These are phyloP conservation scores for Cyberlindnera meyerae DNA, from an alignment of 805 yeast genomes.

Conservation along the genomic window DNA sequence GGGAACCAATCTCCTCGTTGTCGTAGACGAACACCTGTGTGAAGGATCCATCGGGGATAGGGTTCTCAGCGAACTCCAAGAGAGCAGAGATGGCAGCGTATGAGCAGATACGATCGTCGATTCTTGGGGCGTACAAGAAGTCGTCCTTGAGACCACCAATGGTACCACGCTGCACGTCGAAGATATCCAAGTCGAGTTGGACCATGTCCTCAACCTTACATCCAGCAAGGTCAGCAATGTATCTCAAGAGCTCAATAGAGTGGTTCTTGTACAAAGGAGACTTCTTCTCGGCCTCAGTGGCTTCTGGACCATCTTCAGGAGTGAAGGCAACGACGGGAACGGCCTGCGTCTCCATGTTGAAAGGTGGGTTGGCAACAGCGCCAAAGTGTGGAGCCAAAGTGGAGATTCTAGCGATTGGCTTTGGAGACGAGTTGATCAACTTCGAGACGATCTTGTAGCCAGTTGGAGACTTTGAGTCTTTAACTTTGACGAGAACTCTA, in stretches of 20 bases:
- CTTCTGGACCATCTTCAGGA: conserved; percentile 34
- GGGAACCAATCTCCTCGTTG: conserved; percentile 81
- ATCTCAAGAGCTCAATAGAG: conserved; percentile 61
- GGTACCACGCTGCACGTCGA: conserved; percentile 74
- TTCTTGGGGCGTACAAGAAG: conserved; percentile 74
- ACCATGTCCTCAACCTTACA: conserved; percentile 57
- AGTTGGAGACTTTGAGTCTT: conserved; percentile 24
- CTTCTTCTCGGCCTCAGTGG: conserved; percentile 53
- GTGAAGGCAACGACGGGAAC: conserved; percentile 72
- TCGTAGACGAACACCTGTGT: conserved; percentile 65
- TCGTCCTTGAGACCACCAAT: conserved; percentile 76
- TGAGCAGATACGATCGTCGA: conserved; percentile 81
- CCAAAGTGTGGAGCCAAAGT: conserved; percentile 89
- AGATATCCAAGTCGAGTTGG: conserved; percentile 72
- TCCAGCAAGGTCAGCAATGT: conserved; percentile 56
- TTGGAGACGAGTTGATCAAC: conserved; percentile 55
- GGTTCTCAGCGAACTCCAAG: conserved; percentile 38
- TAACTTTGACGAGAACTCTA: conserved; percentile 50
- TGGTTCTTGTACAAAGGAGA: conserved; percentile 71
- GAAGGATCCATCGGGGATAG: conserved; percentile 36
- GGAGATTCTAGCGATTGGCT: conserved; percentile 76
- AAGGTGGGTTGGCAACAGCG: conserved; percentile 58
- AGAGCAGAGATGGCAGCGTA: conserved; percentile 65
- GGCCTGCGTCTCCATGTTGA: conserved; percentile 70
- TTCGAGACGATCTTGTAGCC: conserved; percentile 35